Conservation (phyloP, 192 early-diverging fungal genomes). For the Chytriomyces sp. region DNA sequence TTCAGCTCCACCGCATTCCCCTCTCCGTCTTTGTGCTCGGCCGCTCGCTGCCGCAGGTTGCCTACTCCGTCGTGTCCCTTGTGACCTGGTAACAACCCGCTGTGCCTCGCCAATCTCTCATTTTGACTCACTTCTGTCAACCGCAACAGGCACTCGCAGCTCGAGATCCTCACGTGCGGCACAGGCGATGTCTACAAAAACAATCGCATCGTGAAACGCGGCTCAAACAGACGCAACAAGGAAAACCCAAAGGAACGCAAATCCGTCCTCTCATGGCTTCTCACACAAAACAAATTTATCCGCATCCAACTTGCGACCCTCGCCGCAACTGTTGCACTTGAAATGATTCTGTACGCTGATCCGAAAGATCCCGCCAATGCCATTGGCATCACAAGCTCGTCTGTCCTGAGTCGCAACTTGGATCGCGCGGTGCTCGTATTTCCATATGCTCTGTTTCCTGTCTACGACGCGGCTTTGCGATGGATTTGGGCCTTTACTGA, state of each 20-base stretch:
- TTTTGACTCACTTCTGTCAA: neutral
- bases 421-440: conserved; percentile 16
- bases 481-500: conserved; percentile 28
- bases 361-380: conserved; percentile 9
- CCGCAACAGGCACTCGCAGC: conserved; percentile 19
- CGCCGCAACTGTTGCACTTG: neutral
- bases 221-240: neutral
- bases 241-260: neutral
- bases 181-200: conserved; percentile 18
- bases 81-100: neutral
- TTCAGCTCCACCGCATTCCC: conserved; percentile 15
- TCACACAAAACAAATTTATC: conserved; percentile 17
- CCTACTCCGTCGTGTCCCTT: neutral
- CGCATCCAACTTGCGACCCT: conserved; percentile 19
- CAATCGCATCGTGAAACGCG: conserved; percentile 19
- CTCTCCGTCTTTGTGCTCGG: conserved; percentile 17
- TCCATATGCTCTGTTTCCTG: conserved; percentile 26
- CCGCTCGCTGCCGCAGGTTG: conserved; percentile 19
- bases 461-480: conserved; percentile 17
- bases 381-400: conserved; percentile 4
- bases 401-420: neutral
- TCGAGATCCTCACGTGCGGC: conserved; percentile 15
- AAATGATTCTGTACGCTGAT: conserved; percentile 16
- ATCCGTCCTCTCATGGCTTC: neutral
- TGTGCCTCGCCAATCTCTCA: neutral